Percentiles rank a stretch among this genome's conserved stretches.
Evolutionary conservation across 768 basidiomycete species (phyloP).

Genomic region (Pisolithus marmoratus): DNA sequence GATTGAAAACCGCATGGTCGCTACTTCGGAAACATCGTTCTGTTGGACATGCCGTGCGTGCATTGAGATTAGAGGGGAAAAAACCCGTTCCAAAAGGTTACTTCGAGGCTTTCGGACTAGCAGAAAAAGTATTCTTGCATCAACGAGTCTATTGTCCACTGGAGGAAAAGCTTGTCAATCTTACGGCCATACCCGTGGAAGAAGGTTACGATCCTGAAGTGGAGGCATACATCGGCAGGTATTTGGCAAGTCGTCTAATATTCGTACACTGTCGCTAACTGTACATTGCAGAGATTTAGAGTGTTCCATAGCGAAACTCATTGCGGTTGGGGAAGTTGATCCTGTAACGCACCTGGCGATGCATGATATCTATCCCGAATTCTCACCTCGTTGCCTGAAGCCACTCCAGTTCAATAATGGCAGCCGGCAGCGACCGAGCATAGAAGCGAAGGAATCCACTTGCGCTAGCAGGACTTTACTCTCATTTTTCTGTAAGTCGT

Average conservation of each 20-base stretch:
- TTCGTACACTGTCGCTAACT: constrained; percentile 7
- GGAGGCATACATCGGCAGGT: constrained; percentile 75
- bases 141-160: constrained; percentile 88
- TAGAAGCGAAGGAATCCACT: constrained; percentile 36
- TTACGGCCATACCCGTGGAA: constrained; percentile 55
- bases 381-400: constrained; percentile 49
- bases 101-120: constrained; percentile 64
- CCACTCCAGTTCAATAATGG: constrained; percentile 26
- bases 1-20: constrained; percentile 86
- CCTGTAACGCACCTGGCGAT: constrained; percentile 67
- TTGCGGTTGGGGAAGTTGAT: constrained; percentile 67
- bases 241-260: constrained; percentile 2
- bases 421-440: constrained; percentile 15
- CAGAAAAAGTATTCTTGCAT: constrained; percentile 89
- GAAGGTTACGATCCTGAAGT: constrained; percentile 49
- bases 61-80: constrained; percentile 76
- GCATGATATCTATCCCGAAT: constrained; percentile 71
- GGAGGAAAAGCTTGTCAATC: constrained; percentile 56
- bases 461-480: constrained; percentile 38
- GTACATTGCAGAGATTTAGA: constrained; percentile 51
- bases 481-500: constrained; percentile 57
- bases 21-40: constrained; percentile 83
- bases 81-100: constrained; percentile 76
- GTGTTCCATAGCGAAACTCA: constrained; percentile 51
- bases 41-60: constrained; percentile 75